phyloP scores from a whole-genome alignment of 2,329 filamentous ascomycete genomes.

The Alternaria sp. region DNA sequence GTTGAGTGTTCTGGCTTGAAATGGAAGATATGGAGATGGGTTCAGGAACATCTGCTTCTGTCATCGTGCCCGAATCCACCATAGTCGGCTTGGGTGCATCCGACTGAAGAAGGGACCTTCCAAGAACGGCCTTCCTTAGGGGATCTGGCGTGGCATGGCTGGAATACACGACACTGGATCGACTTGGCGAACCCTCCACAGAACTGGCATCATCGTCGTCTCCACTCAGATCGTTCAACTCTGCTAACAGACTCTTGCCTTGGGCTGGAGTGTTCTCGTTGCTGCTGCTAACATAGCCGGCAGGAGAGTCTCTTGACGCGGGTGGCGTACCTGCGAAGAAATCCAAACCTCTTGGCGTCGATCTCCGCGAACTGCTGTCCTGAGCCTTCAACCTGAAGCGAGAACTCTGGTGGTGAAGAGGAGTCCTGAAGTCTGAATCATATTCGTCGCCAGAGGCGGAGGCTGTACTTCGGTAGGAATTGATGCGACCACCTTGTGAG shows the following conservation, averaged over 20 bases:
- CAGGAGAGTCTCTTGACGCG: constrained; percentile 63
- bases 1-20: constrained; percentile 38
- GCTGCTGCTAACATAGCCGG: constrained; percentile 59
- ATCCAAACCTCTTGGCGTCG: constrained; percentile 69
- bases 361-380: constrained; percentile 64
- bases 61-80: constrained; percentile 71
- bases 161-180: constrained; percentile 43
- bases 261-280: constrained; percentile 58
- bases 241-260: constrained; percentile 87
- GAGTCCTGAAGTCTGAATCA: constrained; percentile 70
- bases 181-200: constrained; percentile 48
- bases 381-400: constrained; percentile 77
- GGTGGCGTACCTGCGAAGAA: constrained; percentile 67
- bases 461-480: constrained; percentile 85
- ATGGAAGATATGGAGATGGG: constrained; percentile 40
- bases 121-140: constrained; percentile 28
- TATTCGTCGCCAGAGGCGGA: constrained; percentile 85
- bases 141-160: constrained; percentile 46
- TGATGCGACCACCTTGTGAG: constrained; percentile 63
- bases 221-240: constrained; percentile 81
- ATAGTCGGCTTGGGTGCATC: constrained; percentile 52
- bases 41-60: constrained; percentile 64
- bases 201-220: constrained; percentile 67
- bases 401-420: constrained; percentile 67
- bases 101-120: constrained; percentile 35